A percentile compares a stretch with the other conserved stretches of the same genome.
These are phyloP conservation scores for Annulohypoxylon maeteangense DNA, from an alignment of 495 filamentous ascomycete species.

Conservation along the genomic window DNA sequence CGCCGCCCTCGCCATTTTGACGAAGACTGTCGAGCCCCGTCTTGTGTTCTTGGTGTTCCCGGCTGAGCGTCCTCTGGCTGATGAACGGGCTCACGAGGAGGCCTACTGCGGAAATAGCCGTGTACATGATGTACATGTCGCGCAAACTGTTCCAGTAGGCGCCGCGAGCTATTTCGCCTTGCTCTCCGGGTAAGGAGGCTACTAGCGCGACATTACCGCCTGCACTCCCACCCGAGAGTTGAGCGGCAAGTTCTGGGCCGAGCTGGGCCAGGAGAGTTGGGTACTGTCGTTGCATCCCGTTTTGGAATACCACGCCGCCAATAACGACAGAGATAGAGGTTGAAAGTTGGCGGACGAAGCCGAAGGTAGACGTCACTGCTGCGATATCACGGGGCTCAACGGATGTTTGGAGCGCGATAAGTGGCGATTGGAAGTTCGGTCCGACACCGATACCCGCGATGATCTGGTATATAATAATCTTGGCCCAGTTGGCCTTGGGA, in stretches of 20 bases:
- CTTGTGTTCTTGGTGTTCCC: slow-evolving; percentile 68
- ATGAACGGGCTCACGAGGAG: slow-evolving; percentile 67
- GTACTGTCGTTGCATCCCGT: slow-evolving; percentile 62
- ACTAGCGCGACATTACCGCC: slow-evolving; percentile 70
- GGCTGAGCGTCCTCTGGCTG: slow-evolving; percentile 64
- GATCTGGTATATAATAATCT: slow-evolving; percentile 68
- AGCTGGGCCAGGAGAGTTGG: slow-evolving; percentile 51
- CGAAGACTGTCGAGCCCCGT: slow-evolving; percentile 66
- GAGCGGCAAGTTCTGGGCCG: slow-evolving; percentile 54
- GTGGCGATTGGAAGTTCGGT: slow-evolving; percentile 73
- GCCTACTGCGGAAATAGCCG: slow-evolving; percentile 63
- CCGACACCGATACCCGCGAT: slow-evolving; percentile 72
- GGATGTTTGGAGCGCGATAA: slow-evolving; percentile 77
- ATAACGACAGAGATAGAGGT: slow-evolving; percentile 79
- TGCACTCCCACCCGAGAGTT: slow-evolving; percentile 63
- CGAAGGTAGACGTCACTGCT: slow-evolving; percentile 78
- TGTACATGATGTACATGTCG: slow-evolving; percentile 77
- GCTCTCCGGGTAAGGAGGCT: slow-evolving; percentile 55
- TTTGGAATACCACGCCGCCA: slow-evolving; percentile 84
- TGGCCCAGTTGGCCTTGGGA: slow-evolving; percentile 60
- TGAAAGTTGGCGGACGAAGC: slow-evolving; percentile 77
- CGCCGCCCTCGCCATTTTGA: slow-evolving; percentile 13
- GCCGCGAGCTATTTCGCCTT: slow-evolving; percentile 59
- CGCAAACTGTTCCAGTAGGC: slow-evolving; percentile 68
- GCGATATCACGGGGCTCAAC: slow-evolving; percentile 76